These are phyloP conservation scores for Micractinium conductrix DNA, from an alignment of 139 green algal genomes.

Conservation along the genomic window DNA sequence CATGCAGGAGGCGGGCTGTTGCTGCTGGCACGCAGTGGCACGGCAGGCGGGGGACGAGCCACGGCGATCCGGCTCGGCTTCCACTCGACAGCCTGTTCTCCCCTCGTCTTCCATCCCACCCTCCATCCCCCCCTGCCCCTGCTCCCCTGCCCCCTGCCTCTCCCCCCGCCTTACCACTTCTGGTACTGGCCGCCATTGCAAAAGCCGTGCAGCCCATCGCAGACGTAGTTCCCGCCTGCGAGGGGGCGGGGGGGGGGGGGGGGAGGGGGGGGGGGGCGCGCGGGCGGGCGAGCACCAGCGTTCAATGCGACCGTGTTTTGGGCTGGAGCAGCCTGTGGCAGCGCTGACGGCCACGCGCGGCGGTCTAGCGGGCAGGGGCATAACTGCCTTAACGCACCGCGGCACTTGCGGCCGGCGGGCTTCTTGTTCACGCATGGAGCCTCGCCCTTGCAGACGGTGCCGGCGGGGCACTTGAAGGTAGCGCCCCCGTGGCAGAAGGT, in stretches of 20 bases:
- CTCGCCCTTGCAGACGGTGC: not conserved
- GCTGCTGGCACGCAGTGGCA: not conserved
- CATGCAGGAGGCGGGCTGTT: not conserved
- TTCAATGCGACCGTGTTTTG: not conserved
- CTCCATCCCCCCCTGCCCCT: too few relatives aligned
- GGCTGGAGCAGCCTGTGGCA: not conserved
- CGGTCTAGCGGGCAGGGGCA: too few relatives aligned
- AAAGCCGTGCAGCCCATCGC: not conserved
- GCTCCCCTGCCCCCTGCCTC: too few relatives aligned
- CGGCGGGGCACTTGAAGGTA: not conserved
- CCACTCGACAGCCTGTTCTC: too few relatives aligned
- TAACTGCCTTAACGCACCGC: too few relatives aligned
- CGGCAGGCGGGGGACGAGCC: too few relatives aligned
- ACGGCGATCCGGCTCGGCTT: too few relatives aligned
- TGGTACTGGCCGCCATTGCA: not conserved
- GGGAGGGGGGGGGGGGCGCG: too few relatives aligned
- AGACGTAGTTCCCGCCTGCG: too few relatives aligned
- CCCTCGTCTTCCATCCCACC: not conserved
- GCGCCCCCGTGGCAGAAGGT: slow-evolving; percentile 1
- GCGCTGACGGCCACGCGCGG: too few relatives aligned
- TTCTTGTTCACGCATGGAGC: not conserved
- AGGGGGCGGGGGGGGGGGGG: too few relatives aligned
- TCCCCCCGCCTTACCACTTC: too few relatives aligned
- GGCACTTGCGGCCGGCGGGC: not conserved
- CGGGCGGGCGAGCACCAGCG: not conserved